phyloP scores from a whole-genome alignment of 1,284 basidiomycete species.

The Cryptococcus amylolentus region DNA sequence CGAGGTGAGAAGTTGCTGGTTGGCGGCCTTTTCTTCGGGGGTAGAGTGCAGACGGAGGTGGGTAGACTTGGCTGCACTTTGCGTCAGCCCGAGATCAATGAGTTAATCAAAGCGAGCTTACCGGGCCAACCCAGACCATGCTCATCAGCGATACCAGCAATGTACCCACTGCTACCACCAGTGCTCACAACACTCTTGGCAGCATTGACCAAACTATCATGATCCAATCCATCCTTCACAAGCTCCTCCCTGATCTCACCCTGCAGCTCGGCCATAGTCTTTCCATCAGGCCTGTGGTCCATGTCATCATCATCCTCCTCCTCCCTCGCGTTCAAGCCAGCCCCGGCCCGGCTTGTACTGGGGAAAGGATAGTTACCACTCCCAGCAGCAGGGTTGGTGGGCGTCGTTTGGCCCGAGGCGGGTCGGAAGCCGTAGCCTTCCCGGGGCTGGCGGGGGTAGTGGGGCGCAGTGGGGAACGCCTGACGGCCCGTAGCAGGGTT shows the following conservation, averaged over 20 bases:
- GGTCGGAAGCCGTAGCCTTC: slow-evolving; percentile 79
- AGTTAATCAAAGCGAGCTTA: slow-evolving; percentile 44
- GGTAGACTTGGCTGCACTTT: slow-evolving; percentile 74
- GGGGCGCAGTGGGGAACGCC: slow-evolving; percentile 8
- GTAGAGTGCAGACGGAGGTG: slow-evolving; percentile 76
- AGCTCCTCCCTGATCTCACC: slow-evolving; percentile 27
- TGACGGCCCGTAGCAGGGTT: slow-evolving; percentile 9
- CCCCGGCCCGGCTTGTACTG: slow-evolving; percentile 2
- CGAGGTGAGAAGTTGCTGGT: slow-evolving; percentile 71
- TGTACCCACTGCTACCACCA: not conserved
- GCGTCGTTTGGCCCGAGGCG: slow-evolving; percentile 63
- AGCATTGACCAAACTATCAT: slow-evolving; percentile 12
- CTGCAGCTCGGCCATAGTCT: slow-evolving; percentile 25
- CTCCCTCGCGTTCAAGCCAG: not conserved
- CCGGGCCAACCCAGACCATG: slow-evolving; percentile 94
- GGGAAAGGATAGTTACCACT: slow-evolving; percentile 11
- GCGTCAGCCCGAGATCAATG: not conserved
- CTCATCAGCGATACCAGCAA: slow-evolving; percentile 64
- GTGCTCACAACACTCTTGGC: slow-evolving; percentile 6
- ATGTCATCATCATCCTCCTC: slow-evolving; percentile 26
- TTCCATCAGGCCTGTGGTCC: slow-evolving; percentile 33
- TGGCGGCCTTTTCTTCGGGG: slow-evolving; percentile 63
- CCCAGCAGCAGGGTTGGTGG: slow-evolving; percentile 10
- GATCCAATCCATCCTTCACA: slow-evolving; percentile 21
- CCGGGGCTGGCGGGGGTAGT: slow-evolving; percentile 34